Base-by-base conservation (phyloP, 768 basidiomycete species). In the Russula emetica region DNA sequence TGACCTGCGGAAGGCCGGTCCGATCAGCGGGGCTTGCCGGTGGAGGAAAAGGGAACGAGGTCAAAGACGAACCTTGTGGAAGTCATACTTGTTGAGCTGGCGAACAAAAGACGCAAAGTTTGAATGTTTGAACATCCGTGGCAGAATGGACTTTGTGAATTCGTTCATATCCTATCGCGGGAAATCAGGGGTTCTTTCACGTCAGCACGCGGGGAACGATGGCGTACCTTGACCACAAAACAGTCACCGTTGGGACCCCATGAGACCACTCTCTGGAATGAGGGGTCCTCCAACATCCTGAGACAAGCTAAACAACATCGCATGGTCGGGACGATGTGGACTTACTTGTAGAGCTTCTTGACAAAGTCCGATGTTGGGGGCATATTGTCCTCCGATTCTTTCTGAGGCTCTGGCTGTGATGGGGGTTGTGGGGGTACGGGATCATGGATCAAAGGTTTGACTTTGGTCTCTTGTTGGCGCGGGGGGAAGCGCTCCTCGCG, bases 81-180 rank as follows among this genome's bases (percentile, higher is more conserved):
- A 96, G 76, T 95, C 94, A 73, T 96, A 96, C 74, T 95, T 96
- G 81, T 96, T 96, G 38, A 96, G 80, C 74, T 96, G 94, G 11
- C 93, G 83, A 6, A 96, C 94, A 72, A 96, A 96, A 59, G 83
- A 85, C 34, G 93, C 93, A 74, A 96, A 96, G 72, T 96, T 96
- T 8, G 90, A 92, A 73, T 96, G 93, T 74, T 95, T 94, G 84
- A 96, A 96, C 80, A 94, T 86, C 42, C 89, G 87, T 8, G 93
- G 93, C 9, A 96, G 82, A 73, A 95, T 80, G 73, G 82, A 84
- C 75, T 92, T 94, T 42, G 94, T 94, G 76, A 96, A 96, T 70
- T 94, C 92, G 76, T 92, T 95, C 90, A 95, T 95, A 79, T 95
- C 94, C 83, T 81, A 64, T 64, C 63, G 68, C 45, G 52, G 50